Base-by-base conservation (phyloP, 2,329 filamentous ascomycete species). In the Pleurostoma richardsiae region DNA sequence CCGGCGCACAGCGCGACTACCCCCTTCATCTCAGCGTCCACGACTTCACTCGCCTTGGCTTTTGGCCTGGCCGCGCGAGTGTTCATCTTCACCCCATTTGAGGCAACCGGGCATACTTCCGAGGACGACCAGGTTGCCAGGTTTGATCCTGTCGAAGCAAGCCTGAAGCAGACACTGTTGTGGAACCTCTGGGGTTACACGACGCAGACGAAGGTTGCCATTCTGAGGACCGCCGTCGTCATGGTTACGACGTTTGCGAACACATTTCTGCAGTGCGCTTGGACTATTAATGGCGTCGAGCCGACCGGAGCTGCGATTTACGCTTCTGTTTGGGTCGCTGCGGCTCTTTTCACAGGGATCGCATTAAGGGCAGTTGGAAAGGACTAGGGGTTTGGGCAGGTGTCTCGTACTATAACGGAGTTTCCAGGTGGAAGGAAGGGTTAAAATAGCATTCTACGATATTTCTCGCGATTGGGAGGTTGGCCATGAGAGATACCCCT, bases 11-110 rank as follows among this genome's bases (percentile, higher is more conserved):
- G 77, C 27, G 79, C 85, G 8, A 79, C 43, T 38, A 27, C 78
- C 2, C 79, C 82, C 36, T 64, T 77, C 39, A 73, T 77, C 6
- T 73, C 88, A 42, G 66, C 90, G 4, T 82, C 85, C 1, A 75
- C 56, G 4, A 52, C 53, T 39, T 30, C 53, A 4, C 46, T 76
- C 40, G 73, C 74, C 5, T 52, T 78, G 4, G 57, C 73, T 3
- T 73, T 88, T 19, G 91, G 90, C 3, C 72, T 82, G 51, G 86
- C 88, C 1, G 83, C 85, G 4, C 82, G 82, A 51, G 77, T 79
- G 41, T 92, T 95, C 62, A 80, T 96, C 54, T 95, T 96, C 63
- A 79, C 81, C 38, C 83, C 85, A 2, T 77, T 81, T 27, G 77
- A 80, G 19, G 76, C 72, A 10, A 74, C 77, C 0, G 76, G 74